These are phyloP conservation scores for Rubia yunnanensis DNA, from an alignment of 257 asterid species.

Conservation along the genomic window DNA sequence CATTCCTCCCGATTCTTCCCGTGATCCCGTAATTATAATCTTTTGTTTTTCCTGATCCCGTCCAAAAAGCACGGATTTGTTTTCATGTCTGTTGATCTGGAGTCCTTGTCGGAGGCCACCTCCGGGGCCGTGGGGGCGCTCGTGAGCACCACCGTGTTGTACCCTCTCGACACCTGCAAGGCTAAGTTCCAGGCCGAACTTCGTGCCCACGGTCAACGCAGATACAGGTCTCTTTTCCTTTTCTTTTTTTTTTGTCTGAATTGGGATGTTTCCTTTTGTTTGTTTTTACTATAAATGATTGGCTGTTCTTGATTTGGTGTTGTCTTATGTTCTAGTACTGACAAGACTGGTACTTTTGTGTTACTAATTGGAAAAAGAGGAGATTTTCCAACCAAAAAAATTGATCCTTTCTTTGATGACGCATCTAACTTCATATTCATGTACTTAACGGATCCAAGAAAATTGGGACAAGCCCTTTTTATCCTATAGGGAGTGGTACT, in stretches of 20 bases:
- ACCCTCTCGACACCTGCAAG: conserved; percentile 41
- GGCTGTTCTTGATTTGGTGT: not conserved
- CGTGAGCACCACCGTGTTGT: conserved; percentile 35
- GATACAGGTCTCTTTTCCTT: conserved; percentile 26
- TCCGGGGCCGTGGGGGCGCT: conserved; percentile 39
- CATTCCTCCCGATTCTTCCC: not conserved
- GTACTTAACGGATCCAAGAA: not conserved
- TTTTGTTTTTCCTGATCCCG: not conserved
- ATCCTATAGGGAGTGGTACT: not conserved
- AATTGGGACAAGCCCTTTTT: not conserved
- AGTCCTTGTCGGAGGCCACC: conserved; percentile 33
- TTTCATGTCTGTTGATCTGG: conserved; percentile 28
- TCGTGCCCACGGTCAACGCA: conserved; percentile 28
- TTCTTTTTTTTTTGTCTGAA: not conserved
- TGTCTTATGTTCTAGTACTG: not conserved
- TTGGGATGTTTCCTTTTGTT: not conserved
- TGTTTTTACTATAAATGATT: not conserved
- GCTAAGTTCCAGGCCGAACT: conserved; percentile 40
- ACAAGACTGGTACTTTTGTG: not conserved
- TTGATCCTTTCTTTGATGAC: not conserved
- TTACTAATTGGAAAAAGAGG: not conserved
- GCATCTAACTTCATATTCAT: not conserved
- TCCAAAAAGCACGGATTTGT: not conserved
- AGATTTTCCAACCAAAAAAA: not conserved
- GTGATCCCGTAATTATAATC: not conserved